Conservation (phyloP, 2,329 filamentous ascomycete species). For the Periconia sp. region DNA sequence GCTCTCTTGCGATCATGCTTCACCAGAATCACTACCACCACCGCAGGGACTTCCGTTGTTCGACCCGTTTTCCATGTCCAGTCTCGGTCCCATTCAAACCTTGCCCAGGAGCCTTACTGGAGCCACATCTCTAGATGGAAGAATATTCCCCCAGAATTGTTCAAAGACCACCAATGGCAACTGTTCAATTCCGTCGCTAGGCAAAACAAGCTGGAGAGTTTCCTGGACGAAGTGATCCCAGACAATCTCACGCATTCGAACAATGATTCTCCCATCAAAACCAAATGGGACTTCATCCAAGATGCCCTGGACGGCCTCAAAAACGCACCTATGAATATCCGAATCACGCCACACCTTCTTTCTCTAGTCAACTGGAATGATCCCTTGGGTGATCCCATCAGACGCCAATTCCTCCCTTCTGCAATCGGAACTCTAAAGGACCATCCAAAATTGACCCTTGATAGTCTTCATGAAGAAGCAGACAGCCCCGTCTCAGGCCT, state of each 20-base stretch:
- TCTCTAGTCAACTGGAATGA: slow-evolving; percentile 62
- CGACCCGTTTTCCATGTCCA: background rate
- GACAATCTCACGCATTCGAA: slow-evolving; percentile 46
- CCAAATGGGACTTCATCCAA: slow-evolving; percentile 55
- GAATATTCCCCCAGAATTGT: slow-evolving; percentile 51
- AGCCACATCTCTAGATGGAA: slow-evolving; percentile 54
- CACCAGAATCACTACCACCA: background rate
- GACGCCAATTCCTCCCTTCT: slow-evolving; percentile 62
- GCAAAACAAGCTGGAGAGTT: slow-evolving; percentile 45
- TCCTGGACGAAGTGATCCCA: slow-evolving; percentile 56
- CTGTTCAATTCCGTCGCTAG: slow-evolving; percentile 18
- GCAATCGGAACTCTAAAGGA: slow-evolving; percentile 56
- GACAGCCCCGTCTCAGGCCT: slow-evolving; percentile 60
- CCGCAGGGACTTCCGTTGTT: background rate
- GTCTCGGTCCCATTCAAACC: slow-evolving; percentile 12
- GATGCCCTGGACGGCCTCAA: slow-evolving; percentile 58
- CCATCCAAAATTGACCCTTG: slow-evolving; percentile 57
- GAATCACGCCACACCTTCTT: slow-evolving; percentile 63
- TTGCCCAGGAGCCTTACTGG: slow-evolving; percentile 49
- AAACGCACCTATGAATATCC: slow-evolving; percentile 60
- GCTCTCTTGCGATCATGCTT: too few species aligned
- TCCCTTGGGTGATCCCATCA: slow-evolving; percentile 61
- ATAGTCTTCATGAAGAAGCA: slow-evolving; percentile 60
- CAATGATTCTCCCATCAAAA: slow-evolving; percentile 43
- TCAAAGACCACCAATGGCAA: slow-evolving; percentile 58